Evolutionary conservation across 805 yeast genomes (phyloP), one percentile per base, ranked within the genome.

Genomic region (Kurtzmaniella cleridarum): DNA sequence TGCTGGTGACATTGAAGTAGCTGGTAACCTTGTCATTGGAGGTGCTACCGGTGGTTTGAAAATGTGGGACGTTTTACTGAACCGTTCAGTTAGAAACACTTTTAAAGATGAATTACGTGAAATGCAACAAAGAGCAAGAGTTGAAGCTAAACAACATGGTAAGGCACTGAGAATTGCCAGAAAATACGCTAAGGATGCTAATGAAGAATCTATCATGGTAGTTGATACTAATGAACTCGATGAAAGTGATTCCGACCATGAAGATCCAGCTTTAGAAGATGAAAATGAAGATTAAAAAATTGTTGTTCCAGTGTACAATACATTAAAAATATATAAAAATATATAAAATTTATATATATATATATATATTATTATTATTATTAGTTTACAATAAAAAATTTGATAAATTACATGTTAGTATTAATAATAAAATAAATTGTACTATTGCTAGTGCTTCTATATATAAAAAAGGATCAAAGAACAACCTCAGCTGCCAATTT

Each of bases 401-500:
- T 20, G 24, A 20, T 20, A 20, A 20, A 20, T 8, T 20, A 20
- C 24, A 20, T 5, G 24, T 20, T 20, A 8, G 8, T 20, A n/a
- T n/a, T n/a, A 20, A 20, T 20, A 20, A 20, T 20, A 20, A 20
- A 20, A 20, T 20, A 27, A 35, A 36, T 30, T 18, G 31, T 29
- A 20, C 30, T 14, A 13, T 18, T 11, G 16, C 16, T 15, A 27
- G 24, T 20, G 24, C 24, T 20, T 20, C 24, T 20, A 20, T 20
- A n/a, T n/a, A n/a, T n/a, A 27, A 24, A 36, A 28, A 34, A 18
- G 16, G 32, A 43, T 51, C 56, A 68, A 50, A 85, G 75, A 49
- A 86, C 90, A 69, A 91, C 89, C 51, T 84, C 81, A 71, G 81
- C 79, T 40, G 98, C 98, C 75, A 93, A 78, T 69, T 84, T 84